Base-by-base conservation (phyloP, 169 alveolate species). In the Eimeria acervulina region DNA sequence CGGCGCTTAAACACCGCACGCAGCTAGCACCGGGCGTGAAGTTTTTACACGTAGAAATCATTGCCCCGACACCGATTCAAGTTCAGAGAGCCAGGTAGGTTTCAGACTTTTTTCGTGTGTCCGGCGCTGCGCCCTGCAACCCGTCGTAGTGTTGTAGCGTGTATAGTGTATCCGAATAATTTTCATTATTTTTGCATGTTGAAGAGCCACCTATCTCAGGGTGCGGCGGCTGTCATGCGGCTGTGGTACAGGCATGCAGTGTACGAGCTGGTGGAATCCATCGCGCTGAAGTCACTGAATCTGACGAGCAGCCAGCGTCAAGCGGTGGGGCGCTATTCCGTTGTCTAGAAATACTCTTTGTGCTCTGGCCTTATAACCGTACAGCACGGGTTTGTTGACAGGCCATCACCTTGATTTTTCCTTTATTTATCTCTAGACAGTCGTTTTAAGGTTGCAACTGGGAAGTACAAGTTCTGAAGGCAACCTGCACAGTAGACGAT, bases 31-130 rank as follows among this genome's bases (percentile, higher is more conserved):
- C 96, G 26, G 98, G 97, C 26, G 93, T 91, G 68, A 98, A 98
- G 95, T 97, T 95, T 52, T 94, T 98, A 61, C 98, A 98, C 84
- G 97, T 98, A 63, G 99, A 98, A 92, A 98, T 98, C 90, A 94
- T 97, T 31, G 99, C 98, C 63, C 96, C 98, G 51, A 96, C 98
- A 31, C 98, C 97, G 59, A 97, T 98, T 92, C 95, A 96, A 87
- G 98, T 98, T 10, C 99, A 98, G 96, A 81, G 98, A 28, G 99
- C 99, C 23, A 90, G 97, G 98, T 97, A 87, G 31, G 98, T 95
- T 23, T 15, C 51, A 44, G 26, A 0, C 40, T 33, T 21, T 55
- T 23, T 8, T 28, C 23, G 68, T 2, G 90, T 26, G 42, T 74
- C 7, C 23, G 17, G 28, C 51, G 52, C 91, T 28, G 70, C 33